Percentiles rank a stretch among this genome's conserved stretches.
Conservation (phyloP, 495 filamentous ascomycete species). For the Talaromyces wortmannii region DNA sequence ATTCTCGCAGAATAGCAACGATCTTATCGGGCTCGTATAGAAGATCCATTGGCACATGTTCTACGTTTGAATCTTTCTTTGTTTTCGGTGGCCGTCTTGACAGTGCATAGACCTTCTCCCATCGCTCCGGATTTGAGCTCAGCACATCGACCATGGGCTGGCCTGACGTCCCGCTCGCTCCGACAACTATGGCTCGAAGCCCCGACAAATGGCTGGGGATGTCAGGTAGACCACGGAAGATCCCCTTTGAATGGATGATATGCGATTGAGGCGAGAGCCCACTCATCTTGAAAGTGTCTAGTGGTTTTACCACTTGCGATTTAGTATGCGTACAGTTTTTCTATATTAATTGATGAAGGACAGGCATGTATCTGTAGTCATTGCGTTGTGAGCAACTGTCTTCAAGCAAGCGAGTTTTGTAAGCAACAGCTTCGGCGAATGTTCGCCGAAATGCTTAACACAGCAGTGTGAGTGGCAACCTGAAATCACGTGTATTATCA, state of each 20-base stretch:
- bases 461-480: too few relatives aligned
- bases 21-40: conserved; percentile 2
- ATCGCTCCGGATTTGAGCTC: conserved; percentile 3
- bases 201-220: conserved; percentile 3
- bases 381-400: conserved; percentile 3
- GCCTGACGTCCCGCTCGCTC: not conserved
- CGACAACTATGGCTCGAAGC: conserved; percentile 2
- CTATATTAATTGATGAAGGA: not conserved
- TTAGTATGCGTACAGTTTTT: not conserved
- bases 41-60: conserved; percentile 2
- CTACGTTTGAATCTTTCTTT: conserved; percentile 3
- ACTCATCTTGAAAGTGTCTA: conserved; percentile 3
- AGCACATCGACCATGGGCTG: conserved; percentile 1
- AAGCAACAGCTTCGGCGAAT: conserved; percentile 2
- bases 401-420: conserved; percentile 3
- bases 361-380: conserved; percentile 1
- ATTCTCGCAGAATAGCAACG: not conserved
- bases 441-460: conserved; percentile 3
- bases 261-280: conserved; percentile 1
- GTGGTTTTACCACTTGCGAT: conserved; percentile 1
- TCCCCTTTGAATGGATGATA: conserved; percentile 3
- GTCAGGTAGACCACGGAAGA: conserved; percentile 3
- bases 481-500: too few relatives aligned
- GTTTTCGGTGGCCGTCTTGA: conserved; percentile 3
- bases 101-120: conserved; percentile 3